Percentiles rank a stretch among this genome's conserved stretches.
phyloP scores from a whole-genome alignment of 352 stramenopile species.

The Halophytophthora polymorphica region DNA sequence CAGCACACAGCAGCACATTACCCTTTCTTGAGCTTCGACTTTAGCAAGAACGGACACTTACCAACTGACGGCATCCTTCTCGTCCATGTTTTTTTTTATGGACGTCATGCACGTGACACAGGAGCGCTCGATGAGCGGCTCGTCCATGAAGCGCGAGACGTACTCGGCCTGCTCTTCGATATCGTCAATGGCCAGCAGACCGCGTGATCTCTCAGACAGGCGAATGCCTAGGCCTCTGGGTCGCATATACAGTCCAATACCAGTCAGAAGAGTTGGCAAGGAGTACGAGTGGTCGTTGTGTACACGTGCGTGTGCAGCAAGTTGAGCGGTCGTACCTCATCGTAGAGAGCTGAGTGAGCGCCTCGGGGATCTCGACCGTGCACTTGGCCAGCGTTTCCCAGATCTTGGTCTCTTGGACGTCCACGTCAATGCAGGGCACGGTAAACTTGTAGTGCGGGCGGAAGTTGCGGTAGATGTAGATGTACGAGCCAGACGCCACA shows the following conservation, averaged over 20 bases:
- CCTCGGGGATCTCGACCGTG: constrained; percentile 63
- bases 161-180: constrained; percentile 83
- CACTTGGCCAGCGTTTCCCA: constrained; percentile 73
- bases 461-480: constrained; percentile 92
- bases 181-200: constrained; percentile 76
- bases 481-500: constrained; percentile 79
- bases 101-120: constrained; percentile 87
- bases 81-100: constrained; percentile 88
- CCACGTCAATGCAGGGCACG: constrained; percentile 71
- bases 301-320: background rate
- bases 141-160: constrained; percentile 78
- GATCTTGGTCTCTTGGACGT: constrained; percentile 63
- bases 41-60: constrained; percentile 10
- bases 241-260: background rate
- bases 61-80: constrained; percentile 74
- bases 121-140: constrained; percentile 62
- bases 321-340: constrained; percentile 34
- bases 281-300: too few species aligned
- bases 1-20: constrained; percentile 3
- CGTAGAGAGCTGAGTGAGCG: constrained; percentile 55
- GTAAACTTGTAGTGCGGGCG: constrained; percentile 91
- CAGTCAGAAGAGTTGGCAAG: too few species aligned
- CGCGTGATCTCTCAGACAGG: constrained; percentile 64
- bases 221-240: constrained; percentile 57
- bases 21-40: constrained; percentile 1